These are phyloP conservation scores for Nelumbo lutea DNA, from an alignment of 164 flowering plant genomes.

Conservation along the genomic window DNA sequence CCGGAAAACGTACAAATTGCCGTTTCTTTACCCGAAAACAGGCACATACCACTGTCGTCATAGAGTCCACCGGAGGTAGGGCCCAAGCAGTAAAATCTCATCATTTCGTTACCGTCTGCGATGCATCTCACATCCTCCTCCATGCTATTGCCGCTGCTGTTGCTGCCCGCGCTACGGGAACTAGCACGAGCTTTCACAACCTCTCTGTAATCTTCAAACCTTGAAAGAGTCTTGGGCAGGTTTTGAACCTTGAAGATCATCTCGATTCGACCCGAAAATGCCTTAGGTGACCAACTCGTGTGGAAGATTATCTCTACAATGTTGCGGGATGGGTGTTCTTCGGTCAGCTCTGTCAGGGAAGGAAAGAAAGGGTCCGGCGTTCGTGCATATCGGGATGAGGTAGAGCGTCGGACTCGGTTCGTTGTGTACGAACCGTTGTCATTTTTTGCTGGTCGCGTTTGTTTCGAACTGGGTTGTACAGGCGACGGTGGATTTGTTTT, in stretches of 20 bases:
- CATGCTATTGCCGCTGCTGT: slow-evolving; percentile 4
- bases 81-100: slow-evolving; percentile 83
- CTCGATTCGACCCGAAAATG: slow-evolving; percentile 71
- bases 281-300: slow-evolving; percentile 70
- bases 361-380: slow-evolving; percentile 41
- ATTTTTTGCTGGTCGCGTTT: slow-evolving; percentile 13
- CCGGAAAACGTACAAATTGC: slow-evolving; percentile 68
- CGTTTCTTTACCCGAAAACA: slow-evolving; percentile 43
- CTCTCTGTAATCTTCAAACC: slow-evolving; percentile 90
- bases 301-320: slow-evolving; percentile 94
- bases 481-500: slow-evolving; percentile 16
- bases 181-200: slow-evolving; percentile 49
- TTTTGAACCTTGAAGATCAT: slow-evolving; percentile 81
- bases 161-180: slow-evolving; percentile 19
- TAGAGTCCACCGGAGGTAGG: slow-evolving; percentile 31
- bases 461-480: slow-evolving; percentile 7
- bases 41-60: slow-evolving; percentile 40
- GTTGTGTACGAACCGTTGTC: slow-evolving; percentile 9
- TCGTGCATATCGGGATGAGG: slow-evolving; percentile 13
- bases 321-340: slow-evolving; percentile 83
- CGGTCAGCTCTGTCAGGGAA: slow-evolving; percentile 62
- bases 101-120: slow-evolving; percentile 96
- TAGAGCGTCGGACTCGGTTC: slow-evolving; percentile 16
- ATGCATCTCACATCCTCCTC: slow-evolving; percentile 69
- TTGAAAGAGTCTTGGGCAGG: slow-evolving; percentile 45